A percentile compares a stretch with the other conserved stretches of the same genome.
Evolutionary conservation across 1,284 basidiomycete species (phyloP).

Genomic region (Apiotrichum gamsii): DNA sequence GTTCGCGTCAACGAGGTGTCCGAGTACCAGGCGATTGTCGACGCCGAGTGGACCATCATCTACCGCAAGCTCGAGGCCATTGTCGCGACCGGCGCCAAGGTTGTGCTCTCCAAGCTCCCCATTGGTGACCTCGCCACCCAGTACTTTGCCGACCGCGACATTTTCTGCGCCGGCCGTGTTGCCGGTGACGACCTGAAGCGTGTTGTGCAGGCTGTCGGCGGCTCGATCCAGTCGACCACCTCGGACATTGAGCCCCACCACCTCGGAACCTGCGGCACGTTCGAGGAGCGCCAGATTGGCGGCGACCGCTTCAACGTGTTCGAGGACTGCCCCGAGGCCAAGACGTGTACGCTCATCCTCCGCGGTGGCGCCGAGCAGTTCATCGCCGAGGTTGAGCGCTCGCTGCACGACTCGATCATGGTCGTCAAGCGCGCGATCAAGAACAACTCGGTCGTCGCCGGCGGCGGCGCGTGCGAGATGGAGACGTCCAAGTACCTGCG

Average conservation of each 20-base stretch:
- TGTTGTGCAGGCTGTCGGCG: conserved; percentile 93
- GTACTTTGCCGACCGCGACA: conserved; percentile 98
- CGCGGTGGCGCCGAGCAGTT: conserved; percentile 98
- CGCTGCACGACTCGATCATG: conserved; percentile 98
- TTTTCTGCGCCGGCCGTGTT: conserved; percentile 98
- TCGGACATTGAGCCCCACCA: conserved; percentile 86
- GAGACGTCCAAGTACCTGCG: conserved; percentile 90
- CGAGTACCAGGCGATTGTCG: conserved; percentile 98
- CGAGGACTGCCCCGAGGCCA: conserved; percentile 87
- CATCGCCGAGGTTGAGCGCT: conserved; percentile 95
- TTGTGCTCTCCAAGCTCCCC: conserved; percentile 95
- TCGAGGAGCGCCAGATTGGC: conserved; percentile 94
- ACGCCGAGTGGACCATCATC: conserved; percentile 99
- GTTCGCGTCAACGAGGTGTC: conserved; percentile 93
- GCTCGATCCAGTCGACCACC: conserved; percentile 89
- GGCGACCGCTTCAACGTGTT: conserved; percentile 97
- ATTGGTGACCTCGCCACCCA: conserved; percentile 98
- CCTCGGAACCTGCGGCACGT: conserved; percentile 82
- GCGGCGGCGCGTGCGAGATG: conserved; percentile 99
- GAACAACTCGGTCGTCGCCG: conserved; percentile 93
- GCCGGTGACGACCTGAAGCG: conserved; percentile 83
- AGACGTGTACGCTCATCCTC: conserved; percentile 93
- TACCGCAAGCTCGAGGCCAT: conserved; percentile 96
- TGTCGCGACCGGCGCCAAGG: conserved; percentile 92
- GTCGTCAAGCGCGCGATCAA: conserved; percentile 96